Conservation (phyloP, 83 land plant genomes). For the Thuja plicata region DNA sequence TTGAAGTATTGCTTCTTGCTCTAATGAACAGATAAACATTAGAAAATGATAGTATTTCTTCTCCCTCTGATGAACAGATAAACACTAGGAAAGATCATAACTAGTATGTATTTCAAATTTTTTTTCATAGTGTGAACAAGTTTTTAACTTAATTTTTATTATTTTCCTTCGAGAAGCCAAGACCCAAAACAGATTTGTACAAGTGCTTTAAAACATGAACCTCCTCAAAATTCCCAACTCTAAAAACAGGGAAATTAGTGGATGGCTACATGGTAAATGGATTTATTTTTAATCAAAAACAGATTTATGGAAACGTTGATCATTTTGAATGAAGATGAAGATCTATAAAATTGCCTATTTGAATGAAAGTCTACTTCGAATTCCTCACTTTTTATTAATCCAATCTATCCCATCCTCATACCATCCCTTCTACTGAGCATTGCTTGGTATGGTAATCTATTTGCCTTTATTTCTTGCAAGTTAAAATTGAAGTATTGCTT, state of each 20-base stretch:
- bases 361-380: background rate
- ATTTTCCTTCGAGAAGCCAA: background rate
- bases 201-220: no score
- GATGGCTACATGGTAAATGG: background rate
- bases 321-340: background rate
- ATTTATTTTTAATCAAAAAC: background rate
- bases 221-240: background rate
- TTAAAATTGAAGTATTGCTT: no score
- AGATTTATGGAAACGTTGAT: background rate
- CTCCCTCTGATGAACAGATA: no score
- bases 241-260: no score
- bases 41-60: no score
- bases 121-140: no score
- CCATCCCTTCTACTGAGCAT: background rate
- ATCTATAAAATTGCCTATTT: background rate
- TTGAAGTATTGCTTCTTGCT: background rate
- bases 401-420: background rate
- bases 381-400: background rate
- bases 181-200: background rate
- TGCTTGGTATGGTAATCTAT: background rate
- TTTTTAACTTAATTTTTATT: no score
- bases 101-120: no score
- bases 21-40: no score
- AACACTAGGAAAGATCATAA: background rate
- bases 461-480: background rate